Base-by-base conservation (phyloP, 1,284 basidiomycete genomes). In the Flammula alnicola region DNA sequence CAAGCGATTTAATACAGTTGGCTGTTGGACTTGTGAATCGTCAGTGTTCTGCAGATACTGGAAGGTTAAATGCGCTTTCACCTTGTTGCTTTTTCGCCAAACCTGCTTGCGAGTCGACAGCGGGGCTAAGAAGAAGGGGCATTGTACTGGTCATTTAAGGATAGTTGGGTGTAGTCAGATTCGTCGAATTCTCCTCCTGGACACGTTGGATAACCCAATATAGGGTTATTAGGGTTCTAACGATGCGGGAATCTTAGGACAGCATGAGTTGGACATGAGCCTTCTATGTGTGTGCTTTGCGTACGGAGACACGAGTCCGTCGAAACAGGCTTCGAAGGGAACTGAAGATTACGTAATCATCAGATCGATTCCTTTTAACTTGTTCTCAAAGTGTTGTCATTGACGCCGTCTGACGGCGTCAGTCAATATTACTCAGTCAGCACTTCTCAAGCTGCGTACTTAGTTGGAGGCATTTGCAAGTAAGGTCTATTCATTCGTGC, bases 201-300 rank as follows among this genome's bases (percentile, higher is more conserved):
- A 11, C 30, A 19, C 40, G 26, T 30, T 35, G 16, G 23, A 36
- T 5, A 10, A 14, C 38, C 20, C 26, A 29, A 32, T 32, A 30
- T 12, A 10, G 14, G 32, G 27, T 23, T 6, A 30, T 36, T 37
- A 49, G 32, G 39, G 32, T 17, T 19, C 17, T 16, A 30, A n/a
- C 20, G 20, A 19, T 20, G 40, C 22, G 22, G 20, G 32, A 26
- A 32, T 9, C 9, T 17, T 37, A 41, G 16, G 44, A 50, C 42
- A 33, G 49, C 60, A 62, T 55, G 56, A 57, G 53, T 58, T 58
- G 59, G 49, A 52, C 55, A 59, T 57, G 55, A 46, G 50, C 41
- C 35, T 25, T 29, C n/a, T 23, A 31, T 36, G 22, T n/a, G 22
- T 29, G 31, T n/a, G 32, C 12, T 31, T 8, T 30, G 32, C 12